Base-by-base conservation (phyloP, 2,329 filamentous ascomycete genomes). In the Hortaea werneckii region DNA sequence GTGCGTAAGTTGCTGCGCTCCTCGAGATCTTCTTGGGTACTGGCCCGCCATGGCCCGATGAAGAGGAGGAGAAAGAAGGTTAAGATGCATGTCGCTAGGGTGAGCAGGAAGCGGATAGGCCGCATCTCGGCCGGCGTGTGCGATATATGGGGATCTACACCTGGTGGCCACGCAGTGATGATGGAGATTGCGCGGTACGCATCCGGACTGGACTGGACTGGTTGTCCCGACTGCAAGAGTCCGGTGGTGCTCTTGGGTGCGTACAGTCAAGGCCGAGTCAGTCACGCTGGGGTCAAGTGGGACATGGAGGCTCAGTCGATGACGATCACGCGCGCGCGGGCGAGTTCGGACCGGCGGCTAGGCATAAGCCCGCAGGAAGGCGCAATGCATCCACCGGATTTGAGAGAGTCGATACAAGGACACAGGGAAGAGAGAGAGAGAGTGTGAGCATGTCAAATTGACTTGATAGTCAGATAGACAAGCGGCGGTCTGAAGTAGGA, bases 51-150 rank as follows among this genome's bases (percentile, higher is more conserved):
- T 12, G 61, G 61, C 26, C 58, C 61, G 40, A 68, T 49, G 54
- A 65, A 70, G 35, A 72, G 57, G 7, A 74, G 62, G n/a, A 71
- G 54, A 30, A 67, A 62, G 47, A 71, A 63, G 50, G 67, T 63
- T 35, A 68, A 43, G 39, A 72, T 50, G 59, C 64, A 69, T 42
- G 66, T 64, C n/a, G 63, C 56, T 42, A 74, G 60, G 45, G 69
- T 65, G 26, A 73, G 55, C 40, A 69, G 57, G 42, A 69, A 64
- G 49, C 65, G 66, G 40, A 67, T 53, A 43, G 60, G 66, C 43
- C 64, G 61, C 66, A 68, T 68, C 39, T 48, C 62, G 52, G 32
- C 32, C 9, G 32, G 9, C 9, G 32, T 9, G 32, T 20, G 20
- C 20, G 20, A 20, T 20, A 20, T 20, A 20, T 20, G 2, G 20